A percentile compares a stretch with the other conserved stretches of the same genome.
Conservation (phyloP, 2,329 filamentous ascomycete species). For the Diaporthe capsici region DNA sequence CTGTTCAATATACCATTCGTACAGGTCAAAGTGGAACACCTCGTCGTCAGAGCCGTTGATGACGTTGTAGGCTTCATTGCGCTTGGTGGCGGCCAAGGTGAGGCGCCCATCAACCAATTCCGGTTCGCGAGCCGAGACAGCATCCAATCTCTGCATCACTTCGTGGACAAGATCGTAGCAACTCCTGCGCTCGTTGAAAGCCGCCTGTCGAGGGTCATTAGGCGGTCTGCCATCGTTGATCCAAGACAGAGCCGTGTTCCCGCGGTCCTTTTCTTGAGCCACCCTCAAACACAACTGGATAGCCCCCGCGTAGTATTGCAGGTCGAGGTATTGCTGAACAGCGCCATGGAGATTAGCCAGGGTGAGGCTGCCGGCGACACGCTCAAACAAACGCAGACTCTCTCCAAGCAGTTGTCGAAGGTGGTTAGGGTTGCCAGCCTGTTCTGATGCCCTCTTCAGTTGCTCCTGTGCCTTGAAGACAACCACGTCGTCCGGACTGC, state of each 20-base stretch:
- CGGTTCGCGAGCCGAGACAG: constrained; percentile 76
- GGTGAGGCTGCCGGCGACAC: constrained; percentile 87
- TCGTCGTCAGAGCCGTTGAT: constrained; percentile 91
- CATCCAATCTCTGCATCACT: constrained; percentile 84
- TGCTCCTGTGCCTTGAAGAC: constrained; percentile 99
- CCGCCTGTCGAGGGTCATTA: constrained; percentile 76
- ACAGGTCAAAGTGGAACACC: constrained; percentile 96
- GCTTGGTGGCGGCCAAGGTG: constrained; percentile 82
- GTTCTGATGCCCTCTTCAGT: constrained; percentile 88
- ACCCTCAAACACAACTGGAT: constrained; percentile 89
- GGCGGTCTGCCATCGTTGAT: constrained; percentile 84
- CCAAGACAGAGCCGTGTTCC: constrained; percentile 88
- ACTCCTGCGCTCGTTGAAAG: constrained; percentile 78
- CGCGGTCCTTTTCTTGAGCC: constrained; percentile 87
- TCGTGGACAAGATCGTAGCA: constrained; percentile 92
- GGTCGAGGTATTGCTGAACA: constrained; percentile 81
- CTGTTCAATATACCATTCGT: constrained; percentile 94
- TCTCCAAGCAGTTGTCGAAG: constrained; percentile 88
- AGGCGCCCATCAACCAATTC: constrained; percentile 83
- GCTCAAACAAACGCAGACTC: constrained; percentile 88
- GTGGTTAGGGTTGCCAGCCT: constrained; percentile 79
- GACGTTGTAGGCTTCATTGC: constrained; percentile 89
- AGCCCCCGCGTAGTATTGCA: constrained; percentile 94
- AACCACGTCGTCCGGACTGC: constrained; percentile 95
- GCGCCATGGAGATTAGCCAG: constrained; percentile 85